A percentile compares a stretch with the other conserved stretches of the same genome.
phyloP scores from a whole-genome alignment of 345 rosid genomes.

The Hibiscus syriacus region DNA sequence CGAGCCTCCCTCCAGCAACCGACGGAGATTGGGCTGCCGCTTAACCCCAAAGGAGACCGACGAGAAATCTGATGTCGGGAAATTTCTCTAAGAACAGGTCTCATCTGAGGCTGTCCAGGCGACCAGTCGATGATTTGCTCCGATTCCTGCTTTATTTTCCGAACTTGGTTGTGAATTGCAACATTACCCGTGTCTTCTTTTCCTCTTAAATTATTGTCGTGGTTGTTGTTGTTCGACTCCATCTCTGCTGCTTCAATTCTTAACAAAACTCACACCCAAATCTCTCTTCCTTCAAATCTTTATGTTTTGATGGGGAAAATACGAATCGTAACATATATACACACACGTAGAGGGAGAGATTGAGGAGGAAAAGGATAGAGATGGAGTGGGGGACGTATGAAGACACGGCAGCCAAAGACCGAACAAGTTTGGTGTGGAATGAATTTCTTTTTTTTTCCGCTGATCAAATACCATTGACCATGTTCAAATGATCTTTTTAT shows the following conservation, averaged over 20 bases:
- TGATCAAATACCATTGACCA: background rate
- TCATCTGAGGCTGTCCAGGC: slow-evolving; percentile 24
- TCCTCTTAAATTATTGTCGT: background rate
- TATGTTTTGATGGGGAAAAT: background rate
- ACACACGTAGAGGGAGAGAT: background rate
- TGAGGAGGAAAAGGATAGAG: background rate
- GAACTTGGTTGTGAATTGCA: slow-evolving; percentile 33
- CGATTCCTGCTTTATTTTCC: slow-evolving; percentile 30
- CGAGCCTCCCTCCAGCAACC: slow-evolving; percentile 1
- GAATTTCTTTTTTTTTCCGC: too few species aligned
- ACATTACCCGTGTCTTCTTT: slow-evolving; percentile 4
- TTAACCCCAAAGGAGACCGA: slow-evolving; percentile 31
- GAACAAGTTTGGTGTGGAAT: background rate
- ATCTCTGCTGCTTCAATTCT: background rate
- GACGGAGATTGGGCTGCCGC: slow-evolving; percentile 23
- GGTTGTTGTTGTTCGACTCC: background rate
- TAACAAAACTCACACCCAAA: too few species aligned
- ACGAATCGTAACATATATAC: background rate
- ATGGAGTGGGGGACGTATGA: background rate
- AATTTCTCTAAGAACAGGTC: slow-evolving; percentile 21
- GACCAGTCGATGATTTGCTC: slow-evolving; percentile 18
- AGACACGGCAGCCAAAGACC: background rate
- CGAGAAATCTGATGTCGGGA: slow-evolving; percentile 23
- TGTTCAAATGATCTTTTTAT: too few species aligned
- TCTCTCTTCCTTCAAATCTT: too few species aligned